Evolutionary conservation across 768 basidiomycete genomes (phyloP).

Genomic region (Macrolepiota albuminosa): DNA sequence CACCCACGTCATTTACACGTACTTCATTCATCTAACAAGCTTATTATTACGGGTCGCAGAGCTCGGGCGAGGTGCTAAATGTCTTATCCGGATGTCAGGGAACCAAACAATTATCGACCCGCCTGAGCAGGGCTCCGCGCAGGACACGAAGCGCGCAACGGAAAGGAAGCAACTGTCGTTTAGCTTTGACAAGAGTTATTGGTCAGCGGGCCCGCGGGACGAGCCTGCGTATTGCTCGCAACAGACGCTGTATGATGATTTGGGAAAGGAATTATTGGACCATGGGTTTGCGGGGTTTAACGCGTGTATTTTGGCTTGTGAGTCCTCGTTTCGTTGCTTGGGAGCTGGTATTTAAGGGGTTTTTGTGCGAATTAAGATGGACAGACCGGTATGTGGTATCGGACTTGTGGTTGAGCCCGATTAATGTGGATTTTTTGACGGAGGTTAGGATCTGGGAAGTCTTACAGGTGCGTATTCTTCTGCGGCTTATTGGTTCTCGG

Average conservation of each 20-base stretch:
- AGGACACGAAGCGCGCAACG: slow-evolving; percentile 74
- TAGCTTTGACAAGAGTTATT: slow-evolving; percentile 96
- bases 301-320: slow-evolving; percentile 98
- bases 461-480: slow-evolving; percentile 63
- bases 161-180: slow-evolving; percentile 90
- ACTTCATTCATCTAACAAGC: not conserved
- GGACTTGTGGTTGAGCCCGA: slow-evolving; percentile 1
- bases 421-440: slow-evolving; percentile 1
- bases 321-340: slow-evolving; percentile 31
- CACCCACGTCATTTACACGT: not conserved
- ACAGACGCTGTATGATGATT: slow-evolving; percentile 89
- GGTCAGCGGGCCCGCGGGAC: slow-evolving; percentile 89
- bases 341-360: not conserved
- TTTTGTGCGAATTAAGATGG: slow-evolving; percentile 42
- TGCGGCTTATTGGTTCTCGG: not conserved
- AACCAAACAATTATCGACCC: slow-evolving; percentile 92
- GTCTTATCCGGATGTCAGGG: slow-evolving; percentile 91
- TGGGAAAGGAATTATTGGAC: slow-evolving; percentile 91
- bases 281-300: slow-evolving; percentile 97
- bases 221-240: slow-evolving; percentile 92
- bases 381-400: slow-evolving; percentile 67
- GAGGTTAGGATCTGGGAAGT: slow-evolving; percentile 77
- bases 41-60: slow-evolving; percentile 43
- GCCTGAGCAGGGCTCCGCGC: slow-evolving; percentile 68
- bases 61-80: slow-evolving; percentile 88